Evolutionary conservation across 352 stramenopile genomes (phyloP), one percentile per base, ranked within the genome.

Genomic region (Proteromonas lacertae): DNA sequence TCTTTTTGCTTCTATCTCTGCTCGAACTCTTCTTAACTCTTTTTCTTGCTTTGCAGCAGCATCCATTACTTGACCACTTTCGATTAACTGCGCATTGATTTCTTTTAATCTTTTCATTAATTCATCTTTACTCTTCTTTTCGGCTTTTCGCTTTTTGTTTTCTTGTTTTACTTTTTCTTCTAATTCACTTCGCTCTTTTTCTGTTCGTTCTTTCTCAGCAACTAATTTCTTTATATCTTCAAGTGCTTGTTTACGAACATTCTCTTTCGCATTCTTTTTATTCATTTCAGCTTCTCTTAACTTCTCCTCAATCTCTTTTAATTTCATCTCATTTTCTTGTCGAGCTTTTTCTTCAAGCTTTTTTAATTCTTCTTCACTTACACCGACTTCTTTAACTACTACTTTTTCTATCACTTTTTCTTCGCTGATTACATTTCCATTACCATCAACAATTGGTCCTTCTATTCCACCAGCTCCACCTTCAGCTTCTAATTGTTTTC

Each of bases 401-500:
- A 94, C 46, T 94, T 71, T 16, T 92, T 71, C 50, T 91, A 73
- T 44, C 88, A 91, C 50, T 93, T 73, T 14, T 72, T 60, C 19
- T 95, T 73, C 69, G 90, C 90, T n/a, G 77, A 68, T 45, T 93
- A 78, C n/a, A 26, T 4, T 9, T 9, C 4, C 4, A 26, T 9
- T 26, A 9, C 4, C 9, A n/a, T n/a, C n/a, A n/a, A n/a, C n/a
- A n/a, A n/a, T n/a, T n/a, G n/a, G n/a, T n/a, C n/a, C n/a, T n/a
- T 9, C 4, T 26, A 26, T 26, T 9, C 4, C 9, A 26, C 4
- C 9, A 26, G 9, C 9, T 26, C 4, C 9, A 9, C 4, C 45
- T 95, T 93, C 0, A 76, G 75, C 45, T 96, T 82, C 48, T 93
- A 75, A 50, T n/a, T n/a, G n/a, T n/a, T n/a, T n/a, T n/a, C n/a